Evolutionary conservation across 768 basidiomycete genomes (phyloP).

Genomic region (Clitopilus passeckerianus): DNA sequence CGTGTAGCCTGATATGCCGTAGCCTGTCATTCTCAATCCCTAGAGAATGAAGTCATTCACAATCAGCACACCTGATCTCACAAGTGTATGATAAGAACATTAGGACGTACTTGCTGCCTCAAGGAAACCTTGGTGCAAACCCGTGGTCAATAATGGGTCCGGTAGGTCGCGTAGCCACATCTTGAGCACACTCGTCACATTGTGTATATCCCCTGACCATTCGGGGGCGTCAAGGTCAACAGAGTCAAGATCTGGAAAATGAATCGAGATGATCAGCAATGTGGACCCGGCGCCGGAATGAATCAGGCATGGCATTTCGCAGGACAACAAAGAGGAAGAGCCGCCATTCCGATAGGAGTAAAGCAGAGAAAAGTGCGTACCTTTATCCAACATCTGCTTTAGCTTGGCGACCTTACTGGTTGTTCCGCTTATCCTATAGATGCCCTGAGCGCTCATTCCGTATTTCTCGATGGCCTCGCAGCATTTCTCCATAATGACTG

Average conservation of each 20-base stretch:
- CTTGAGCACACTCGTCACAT: slow-evolving; percentile 91
- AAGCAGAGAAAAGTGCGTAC: slow-evolving; percentile 28
- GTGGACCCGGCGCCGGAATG: background rate
- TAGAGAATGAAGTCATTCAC: slow-evolving; percentile 21
- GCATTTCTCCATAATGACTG: slow-evolving; percentile 82
- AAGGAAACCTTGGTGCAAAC: slow-evolving; percentile 87
- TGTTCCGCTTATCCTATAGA: slow-evolving; percentile 92
- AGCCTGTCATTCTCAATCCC: slow-evolving; percentile 92
- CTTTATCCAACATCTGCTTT: slow-evolving; percentile 81
- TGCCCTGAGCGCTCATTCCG: slow-evolving; percentile 79
- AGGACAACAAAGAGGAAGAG: background rate
- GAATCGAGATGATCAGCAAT: background rate
- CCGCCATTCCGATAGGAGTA: background rate
- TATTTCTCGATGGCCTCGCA: slow-evolving; percentile 89
- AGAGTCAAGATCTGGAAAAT: slow-evolving; percentile 63
- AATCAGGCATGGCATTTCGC: background rate
- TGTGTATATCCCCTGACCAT: slow-evolving; percentile 92
- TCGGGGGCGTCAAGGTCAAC: slow-evolving; percentile 87
- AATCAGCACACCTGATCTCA: background rate
- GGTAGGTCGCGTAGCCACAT: slow-evolving; percentile 96
- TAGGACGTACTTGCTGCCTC: slow-evolving; percentile 83
- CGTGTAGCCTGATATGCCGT: slow-evolving; percentile 93
- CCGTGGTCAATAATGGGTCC: slow-evolving; percentile 83
- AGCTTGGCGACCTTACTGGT: slow-evolving; percentile 81
- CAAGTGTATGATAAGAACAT: background rate